Base-by-base conservation (phyloP, 2,329 filamentous ascomycete species). In the Trichoderma sp. region DNA sequence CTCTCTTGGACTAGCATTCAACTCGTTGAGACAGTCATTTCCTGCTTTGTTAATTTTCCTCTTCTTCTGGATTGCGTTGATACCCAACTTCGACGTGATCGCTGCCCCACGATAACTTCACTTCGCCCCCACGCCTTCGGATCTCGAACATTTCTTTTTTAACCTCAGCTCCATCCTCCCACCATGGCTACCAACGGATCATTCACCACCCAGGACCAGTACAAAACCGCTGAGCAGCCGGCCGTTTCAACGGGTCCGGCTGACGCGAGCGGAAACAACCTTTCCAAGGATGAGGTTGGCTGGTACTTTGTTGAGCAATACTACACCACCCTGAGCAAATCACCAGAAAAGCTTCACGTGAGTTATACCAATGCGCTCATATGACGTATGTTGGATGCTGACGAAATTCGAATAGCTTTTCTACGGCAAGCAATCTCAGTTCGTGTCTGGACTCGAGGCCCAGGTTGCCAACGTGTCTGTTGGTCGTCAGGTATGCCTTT, bases 251-350 rank as follows among this genome's bases (percentile, higher is more conserved):
- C 79, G 69, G 73, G 78, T 65, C 70, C 79, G 59, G 75, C 76
- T 70, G 79, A 79, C 68, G 74, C 77, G 70, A 75, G 78, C 55
- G 74, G 76, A 71, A 82, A 77, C 77, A 84, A 86, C 75, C 82
- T 89, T 51, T 84, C 86, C 75, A 97, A 97, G 85, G 94, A 97
- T 80, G 93, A 98, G 84, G 94, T 99, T 74, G 96, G 94, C 81
- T 99, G 96, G 96, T 98, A 95, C 84, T 99, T 99, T 75, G 96
- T 99, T 69, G 94, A 98, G 87, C 94, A 97, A 82, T 99, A 97
- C 86, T 99, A 99, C 84, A 98, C 93, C 75, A 99, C 94, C 71
- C 84, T 99, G 78, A 97, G 94, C 89, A 94, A 95, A 82, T 92
- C 85, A 73, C 94, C 96, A 26, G 94, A 97, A 79, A 96, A 96